These are phyloP conservation scores for Gracilaria gracilis DNA, from an alignment of 23 red algal genomes.

Conservation along the genomic window DNA sequence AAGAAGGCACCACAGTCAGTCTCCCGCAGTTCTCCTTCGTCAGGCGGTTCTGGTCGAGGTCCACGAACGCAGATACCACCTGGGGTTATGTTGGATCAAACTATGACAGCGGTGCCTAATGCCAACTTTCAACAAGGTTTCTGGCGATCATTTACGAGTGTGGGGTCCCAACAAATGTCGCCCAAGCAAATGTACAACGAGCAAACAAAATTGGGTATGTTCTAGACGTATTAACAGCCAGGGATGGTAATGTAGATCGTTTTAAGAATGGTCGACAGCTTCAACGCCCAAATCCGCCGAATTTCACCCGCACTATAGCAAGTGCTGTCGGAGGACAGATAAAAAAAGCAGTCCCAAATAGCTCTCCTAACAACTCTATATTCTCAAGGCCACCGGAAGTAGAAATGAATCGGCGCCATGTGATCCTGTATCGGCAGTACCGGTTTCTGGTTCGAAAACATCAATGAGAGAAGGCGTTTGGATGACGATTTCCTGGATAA, in stretches of 20 bases:
- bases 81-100: background rate
- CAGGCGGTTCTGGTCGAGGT: constrained; percentile 5
- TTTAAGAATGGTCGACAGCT: constrained; percentile 18
- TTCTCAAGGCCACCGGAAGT: constrained; percentile 3
- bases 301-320: background rate
- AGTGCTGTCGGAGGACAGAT: background rate
- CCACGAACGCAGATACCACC: background rate
- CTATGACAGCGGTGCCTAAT: background rate
- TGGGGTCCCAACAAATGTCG: background rate
- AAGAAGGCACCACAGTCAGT: too few relatives aligned
- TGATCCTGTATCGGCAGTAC: too few relatives aligned
- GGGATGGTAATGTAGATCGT: background rate
- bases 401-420: too few relatives aligned
- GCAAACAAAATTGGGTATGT: background rate
- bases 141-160: constrained; percentile 6
- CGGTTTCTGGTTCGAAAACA: too few relatives aligned
- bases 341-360: background rate
- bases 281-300: background rate
- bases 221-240: background rate
- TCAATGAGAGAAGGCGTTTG: too few relatives aligned
- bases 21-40: constrained; percentile 30
- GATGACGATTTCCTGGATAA: too few relatives aligned
- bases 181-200: constrained; percentile 1
- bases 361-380: background rate
- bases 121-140: constrained; percentile 1